phyloP scores from a whole-genome alignment of 208 protist species.

The Crithidia sp. region DNA sequence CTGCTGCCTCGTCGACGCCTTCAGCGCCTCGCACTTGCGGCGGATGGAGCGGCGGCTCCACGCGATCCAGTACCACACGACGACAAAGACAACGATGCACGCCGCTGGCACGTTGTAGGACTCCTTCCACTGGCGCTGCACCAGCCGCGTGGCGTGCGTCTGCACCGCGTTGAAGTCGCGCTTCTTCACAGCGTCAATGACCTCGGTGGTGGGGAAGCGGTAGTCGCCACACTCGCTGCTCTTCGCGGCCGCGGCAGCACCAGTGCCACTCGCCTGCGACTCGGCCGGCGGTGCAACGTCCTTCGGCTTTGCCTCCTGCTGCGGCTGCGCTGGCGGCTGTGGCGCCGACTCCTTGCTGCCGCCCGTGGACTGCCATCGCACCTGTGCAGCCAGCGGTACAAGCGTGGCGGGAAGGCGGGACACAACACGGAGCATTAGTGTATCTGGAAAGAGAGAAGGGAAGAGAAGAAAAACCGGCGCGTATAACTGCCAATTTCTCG shows the following conservation, averaged over 20 bases:
- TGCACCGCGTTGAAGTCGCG: conserved; percentile 71
- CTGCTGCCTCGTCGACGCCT: conserved; percentile 56
- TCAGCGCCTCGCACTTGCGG: conserved; percentile 53
- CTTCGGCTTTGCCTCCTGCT: conserved; percentile 10
- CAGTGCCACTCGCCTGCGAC: conserved; percentile 1
- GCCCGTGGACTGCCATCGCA: conserved; percentile 17
- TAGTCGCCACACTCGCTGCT: conserved; percentile 21
- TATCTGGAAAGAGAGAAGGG: neutral
- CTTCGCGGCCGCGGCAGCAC: neutral
- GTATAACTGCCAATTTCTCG: neutral
- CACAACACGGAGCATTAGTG: conserved; percentile 3
- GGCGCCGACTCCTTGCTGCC: conserved; percentile 1
- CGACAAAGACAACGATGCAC: conserved; percentile 53
- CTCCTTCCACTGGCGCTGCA: conserved; percentile 73
- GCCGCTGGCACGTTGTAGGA: conserved; percentile 69
- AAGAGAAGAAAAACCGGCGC: neutral
- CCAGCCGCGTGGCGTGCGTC: conserved; percentile 61
- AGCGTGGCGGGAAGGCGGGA: neutral
- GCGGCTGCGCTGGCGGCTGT: too few relatives aligned
- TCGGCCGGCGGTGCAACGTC: conserved; percentile 1
- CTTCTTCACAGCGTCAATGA: conserved; percentile 63
- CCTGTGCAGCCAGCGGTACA: neutral
- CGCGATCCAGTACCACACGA: conserved; percentile 79
- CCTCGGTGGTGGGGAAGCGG: conserved; percentile 49
- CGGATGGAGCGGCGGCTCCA: conserved; percentile 64